phyloP scores from a whole-genome alignment of 495 filamentous ascomycete genomes.

The Eremomyces bilateralis region DNA sequence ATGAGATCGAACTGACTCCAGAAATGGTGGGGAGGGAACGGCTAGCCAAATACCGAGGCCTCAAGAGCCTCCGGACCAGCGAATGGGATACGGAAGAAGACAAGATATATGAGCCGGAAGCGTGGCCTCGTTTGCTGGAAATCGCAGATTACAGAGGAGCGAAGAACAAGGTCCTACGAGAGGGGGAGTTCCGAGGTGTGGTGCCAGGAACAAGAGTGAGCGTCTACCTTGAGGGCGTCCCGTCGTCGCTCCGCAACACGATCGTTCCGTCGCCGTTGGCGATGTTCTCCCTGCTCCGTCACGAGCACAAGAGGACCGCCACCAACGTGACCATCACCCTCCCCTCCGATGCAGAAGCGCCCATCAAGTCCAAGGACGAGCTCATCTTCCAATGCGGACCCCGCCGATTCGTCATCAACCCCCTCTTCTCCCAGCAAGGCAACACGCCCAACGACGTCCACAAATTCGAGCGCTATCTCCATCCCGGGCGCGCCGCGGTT shows the following conservation, averaged over 20 bases:
- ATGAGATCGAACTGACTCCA: constrained; percentile 87
- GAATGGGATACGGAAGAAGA: constrained; percentile 80
- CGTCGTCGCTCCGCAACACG: constrained; percentile 22
- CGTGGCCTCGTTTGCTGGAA: constrained; percentile 67
- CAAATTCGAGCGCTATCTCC: constrained; percentile 85
- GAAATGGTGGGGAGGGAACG: constrained; percentile 71
- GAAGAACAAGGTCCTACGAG: constrained; percentile 48
- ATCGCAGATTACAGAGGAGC: constrained; percentile 67
- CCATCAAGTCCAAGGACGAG: constrained; percentile 75
- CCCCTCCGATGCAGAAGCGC: constrained; percentile 41
- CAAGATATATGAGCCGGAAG: constrained; percentile 60
- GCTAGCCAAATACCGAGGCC: constrained; percentile 60
- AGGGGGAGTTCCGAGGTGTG: constrained; percentile 71
- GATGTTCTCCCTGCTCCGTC: constrained; percentile 67
- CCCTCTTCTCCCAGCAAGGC: constrained; percentile 65
- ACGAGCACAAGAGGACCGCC: constrained; percentile 82
- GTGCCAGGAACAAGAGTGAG: constrained; percentile 60
- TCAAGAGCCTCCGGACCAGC: constrained; percentile 74
- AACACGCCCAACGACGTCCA: constrained; percentile 86
- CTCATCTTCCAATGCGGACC: constrained; percentile 76
- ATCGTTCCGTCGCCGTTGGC: constrained; percentile 37
- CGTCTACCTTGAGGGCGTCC: constrained; percentile 55
- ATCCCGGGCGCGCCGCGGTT: constrained; percentile 76
- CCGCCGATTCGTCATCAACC: constrained; percentile 66
- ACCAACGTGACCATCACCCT: constrained; percentile 73